phyloP scores from a whole-genome alignment of 2,329 filamentous ascomycete genomes.

The Botrytis elliptica region DNA sequence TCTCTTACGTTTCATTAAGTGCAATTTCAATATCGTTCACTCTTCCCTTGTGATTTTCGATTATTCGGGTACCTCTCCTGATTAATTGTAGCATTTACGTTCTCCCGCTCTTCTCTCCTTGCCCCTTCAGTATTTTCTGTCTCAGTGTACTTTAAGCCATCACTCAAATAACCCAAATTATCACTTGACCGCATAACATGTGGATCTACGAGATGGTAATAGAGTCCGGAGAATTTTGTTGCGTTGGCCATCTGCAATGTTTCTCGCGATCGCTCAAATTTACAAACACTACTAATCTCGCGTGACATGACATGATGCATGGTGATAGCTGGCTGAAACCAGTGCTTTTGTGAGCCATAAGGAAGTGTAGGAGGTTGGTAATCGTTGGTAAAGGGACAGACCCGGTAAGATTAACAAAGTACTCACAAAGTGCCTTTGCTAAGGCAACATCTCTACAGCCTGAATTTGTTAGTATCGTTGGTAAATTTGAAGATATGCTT shows the following conservation, averaged over 20 bases:
- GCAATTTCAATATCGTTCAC: background rate
- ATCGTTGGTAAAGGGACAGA: conserved; percentile 55
- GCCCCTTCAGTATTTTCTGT: background rate
- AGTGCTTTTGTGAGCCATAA: conserved; percentile 42
- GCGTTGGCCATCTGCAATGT: too few species aligned
- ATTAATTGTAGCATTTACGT: background rate
- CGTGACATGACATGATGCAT: too few species aligned
- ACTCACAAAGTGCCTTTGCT: conserved; percentile 48
- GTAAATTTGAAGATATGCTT: background rate
- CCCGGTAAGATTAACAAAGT: conserved; percentile 45
- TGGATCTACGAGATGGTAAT: too few species aligned
- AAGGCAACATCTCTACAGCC: conserved; percentile 53
- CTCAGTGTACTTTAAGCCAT: too few species aligned
- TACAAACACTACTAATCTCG: too few species aligned
- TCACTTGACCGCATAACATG: too few species aligned
- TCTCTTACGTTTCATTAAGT: background rate
- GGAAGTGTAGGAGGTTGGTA: conserved; percentile 52
- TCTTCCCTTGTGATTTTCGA: background rate
- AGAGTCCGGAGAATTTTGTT: too few species aligned
- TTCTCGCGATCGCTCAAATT: too few species aligned
- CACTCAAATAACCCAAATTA: too few species aligned
- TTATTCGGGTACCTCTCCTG: conserved; percentile 2
- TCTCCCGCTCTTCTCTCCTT: conserved; percentile 11
- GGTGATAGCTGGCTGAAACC: conserved; percentile 28
- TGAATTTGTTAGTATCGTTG: background rate